A percentile compares a stretch with the other conserved stretches of the same genome.
These are phyloP conservation scores for Alternaria novae-zelandiae DNA, from an alignment of 2,329 filamentous ascomycete species.

Conservation along the genomic window DNA sequence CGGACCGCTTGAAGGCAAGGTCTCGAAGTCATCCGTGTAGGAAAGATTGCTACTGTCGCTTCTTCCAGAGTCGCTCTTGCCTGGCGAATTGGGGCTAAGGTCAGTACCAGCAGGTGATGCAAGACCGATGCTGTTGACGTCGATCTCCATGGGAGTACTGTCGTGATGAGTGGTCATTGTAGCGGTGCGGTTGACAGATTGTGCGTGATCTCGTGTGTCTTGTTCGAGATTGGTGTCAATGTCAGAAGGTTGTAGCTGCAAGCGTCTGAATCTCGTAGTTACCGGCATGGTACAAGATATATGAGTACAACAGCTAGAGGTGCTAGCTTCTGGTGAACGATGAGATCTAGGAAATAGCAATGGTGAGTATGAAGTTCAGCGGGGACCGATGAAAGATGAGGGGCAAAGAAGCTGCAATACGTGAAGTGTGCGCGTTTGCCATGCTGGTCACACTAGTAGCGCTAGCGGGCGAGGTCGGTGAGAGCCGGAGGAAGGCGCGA, in stretches of 20 bases:
- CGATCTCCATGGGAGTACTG: constrained; percentile 1
- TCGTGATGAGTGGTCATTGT: background rate
- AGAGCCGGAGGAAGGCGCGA: background rate
- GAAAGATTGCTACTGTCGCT: background rate
- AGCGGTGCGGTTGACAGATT: background rate
- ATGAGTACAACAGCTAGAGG: background rate
- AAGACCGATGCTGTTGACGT: background rate
- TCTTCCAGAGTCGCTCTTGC: background rate
- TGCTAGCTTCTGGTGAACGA: background rate
- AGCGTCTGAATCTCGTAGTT: background rate
- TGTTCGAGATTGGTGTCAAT: rapidly evolving
- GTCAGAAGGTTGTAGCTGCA: background rate
- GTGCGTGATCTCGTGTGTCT: background rate
- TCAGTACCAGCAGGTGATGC: rapidly evolving
- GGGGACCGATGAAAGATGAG: background rate
- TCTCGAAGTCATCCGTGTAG: constrained; percentile 10
- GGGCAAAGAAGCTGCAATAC: background rate
- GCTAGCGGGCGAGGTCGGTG: background rate
- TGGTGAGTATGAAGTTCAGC: background rate
- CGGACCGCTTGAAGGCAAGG: constrained; percentile 2
- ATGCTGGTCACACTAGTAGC: background rate
- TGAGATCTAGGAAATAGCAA: background rate
- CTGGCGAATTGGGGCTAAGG: background rate
- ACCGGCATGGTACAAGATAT: background rate
- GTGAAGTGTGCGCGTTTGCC: background rate